These are phyloP conservation scores for Naganishia onofrii DNA, from an alignment of 768 basidiomycete genomes.

Conservation along the genomic window DNA sequence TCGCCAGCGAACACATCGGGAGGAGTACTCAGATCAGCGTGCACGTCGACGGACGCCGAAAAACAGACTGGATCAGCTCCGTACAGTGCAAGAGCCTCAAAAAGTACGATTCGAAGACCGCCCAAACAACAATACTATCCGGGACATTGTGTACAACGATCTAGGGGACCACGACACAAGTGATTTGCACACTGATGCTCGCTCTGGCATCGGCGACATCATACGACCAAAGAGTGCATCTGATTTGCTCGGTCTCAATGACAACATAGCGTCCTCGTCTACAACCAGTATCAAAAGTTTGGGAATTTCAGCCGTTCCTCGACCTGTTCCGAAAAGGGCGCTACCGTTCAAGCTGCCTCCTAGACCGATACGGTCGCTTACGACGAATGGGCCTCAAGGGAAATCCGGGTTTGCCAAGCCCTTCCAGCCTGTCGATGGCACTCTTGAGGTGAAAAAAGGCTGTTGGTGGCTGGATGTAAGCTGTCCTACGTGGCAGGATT, in stretches of 20 bases:
- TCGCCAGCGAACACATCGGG: not conserved
- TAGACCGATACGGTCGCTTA: not conserved
- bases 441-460: constrained; percentile 32
- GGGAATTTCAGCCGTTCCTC: not conserved
- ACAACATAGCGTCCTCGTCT: constrained; percentile 10
- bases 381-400: not conserved
- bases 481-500: constrained; percentile 81
- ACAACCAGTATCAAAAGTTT: constrained; percentile 13
- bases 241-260: constrained; percentile 41
- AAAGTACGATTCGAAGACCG: constrained; percentile 14
- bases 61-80: constrained; percentile 8
- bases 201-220: constrained; percentile 1
- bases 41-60: not conserved
- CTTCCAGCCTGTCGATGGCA: not conserved
- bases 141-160: not conserved
- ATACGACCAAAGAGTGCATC: constrained; percentile 45
- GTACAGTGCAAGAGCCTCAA: constrained; percentile 3
- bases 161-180: not conserved
- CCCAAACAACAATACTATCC: not conserved
- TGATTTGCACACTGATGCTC: not conserved
- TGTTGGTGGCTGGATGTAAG: constrained; percentile 87
- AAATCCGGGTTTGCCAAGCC: constrained; percentile 1
- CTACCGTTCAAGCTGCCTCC: constrained; percentile 22
- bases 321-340: constrained; percentile 1
- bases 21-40: not conserved